Evolutionary conservation across 371 early-diverging fungal species (phyloP).

Genomic region (Mucor piriformis): DNA sequence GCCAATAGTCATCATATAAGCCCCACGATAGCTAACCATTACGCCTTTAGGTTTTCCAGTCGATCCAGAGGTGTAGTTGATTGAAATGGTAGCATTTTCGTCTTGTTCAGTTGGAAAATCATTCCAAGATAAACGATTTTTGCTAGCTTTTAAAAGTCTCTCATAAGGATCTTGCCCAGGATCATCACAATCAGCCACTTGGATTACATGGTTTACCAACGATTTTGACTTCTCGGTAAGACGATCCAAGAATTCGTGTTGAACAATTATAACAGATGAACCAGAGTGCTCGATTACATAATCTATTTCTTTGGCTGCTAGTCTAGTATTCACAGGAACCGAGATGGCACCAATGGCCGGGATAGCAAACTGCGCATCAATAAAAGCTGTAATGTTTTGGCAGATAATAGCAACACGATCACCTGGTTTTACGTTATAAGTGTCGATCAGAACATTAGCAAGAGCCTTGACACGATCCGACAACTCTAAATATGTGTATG

Average conservation of each 20-base stretch:
- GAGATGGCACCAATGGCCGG: conserved; percentile 63
- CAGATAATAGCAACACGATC: conserved; percentile 64
- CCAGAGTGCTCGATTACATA: conserved; percentile 66
- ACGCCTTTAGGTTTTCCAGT: conserved; percentile 70
- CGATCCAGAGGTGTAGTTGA: conserved; percentile 69
- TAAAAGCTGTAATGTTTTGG: conserved; percentile 62
- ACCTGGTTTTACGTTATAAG: conserved; percentile 26
- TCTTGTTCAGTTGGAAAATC: conserved; percentile 51
- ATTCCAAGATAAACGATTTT: conserved; percentile 37
- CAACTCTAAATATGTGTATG: conserved; percentile 44
- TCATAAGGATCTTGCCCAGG: conserved; percentile 55
- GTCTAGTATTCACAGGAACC: conserved; percentile 68
- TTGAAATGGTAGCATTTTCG: conserved; percentile 59
- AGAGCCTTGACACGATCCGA: conserved; percentile 48
- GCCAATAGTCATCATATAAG: conserved; percentile 57
- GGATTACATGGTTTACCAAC: conserved; percentile 15
- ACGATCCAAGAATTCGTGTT: conserved; percentile 43
- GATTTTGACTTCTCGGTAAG: conserved; percentile 9
- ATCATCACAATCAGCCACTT: conserved; percentile 24
- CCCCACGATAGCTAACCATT: conserved; percentile 45
- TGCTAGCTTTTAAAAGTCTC: conserved; percentile 33
- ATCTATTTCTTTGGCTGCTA: conserved; percentile 60
- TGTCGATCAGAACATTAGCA: conserved; percentile 42
- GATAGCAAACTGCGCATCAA: conserved; percentile 69
- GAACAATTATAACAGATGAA: conserved; percentile 56